Percentiles rank a stretch among this genome's conserved stretches.
phyloP scores from a whole-genome alignment of 1,284 basidiomycete genomes.

The Gastroboletus turbinatus region DNA sequence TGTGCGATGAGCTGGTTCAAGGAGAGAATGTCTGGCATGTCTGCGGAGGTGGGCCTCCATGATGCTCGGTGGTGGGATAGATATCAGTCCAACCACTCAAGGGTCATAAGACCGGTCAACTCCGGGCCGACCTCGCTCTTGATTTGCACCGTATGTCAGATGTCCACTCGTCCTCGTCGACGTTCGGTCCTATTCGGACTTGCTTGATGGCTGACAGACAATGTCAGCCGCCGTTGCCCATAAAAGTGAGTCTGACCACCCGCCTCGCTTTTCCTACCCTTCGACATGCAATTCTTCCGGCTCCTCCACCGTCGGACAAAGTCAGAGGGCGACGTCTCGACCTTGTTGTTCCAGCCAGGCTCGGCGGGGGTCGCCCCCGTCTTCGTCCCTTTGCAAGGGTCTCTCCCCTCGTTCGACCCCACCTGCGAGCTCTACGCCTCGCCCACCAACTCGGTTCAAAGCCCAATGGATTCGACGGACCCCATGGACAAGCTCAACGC shows the following conservation, averaged over 20 bases:
- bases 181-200: background rate
- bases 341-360: constrained; percentile 17
- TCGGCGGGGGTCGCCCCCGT: constrained; percentile 13
- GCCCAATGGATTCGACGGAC: background rate
- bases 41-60: background rate
- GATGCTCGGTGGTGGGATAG: background rate
- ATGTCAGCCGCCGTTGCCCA: constrained; percentile 18
- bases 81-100: background rate
- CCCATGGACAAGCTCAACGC: constrained; percentile 1
- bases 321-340: constrained; percentile 38
- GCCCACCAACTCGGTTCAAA: background rate
- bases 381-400: constrained; percentile 21
- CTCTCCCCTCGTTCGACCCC: constrained; percentile 29
- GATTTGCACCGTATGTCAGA: too few species aligned
- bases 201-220: constrained; percentile 13
- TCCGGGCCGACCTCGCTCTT: too few species aligned
- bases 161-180: background rate
- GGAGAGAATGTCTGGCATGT: constrained; percentile 25
- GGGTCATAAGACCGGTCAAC: background rate
- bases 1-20: constrained; percentile 27
- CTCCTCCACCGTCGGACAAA: constrained; percentile 38
- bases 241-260: constrained; percentile 14
- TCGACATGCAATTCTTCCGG: constrained; percentile 37
- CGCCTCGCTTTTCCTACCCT: background rate
- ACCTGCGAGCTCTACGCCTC: constrained; percentile 23